Percentiles rank a stretch among this genome's conserved stretches.
These are phyloP conservation scores for Clarireedia hainanense DNA, from an alignment of 2,329 filamentous ascomycete genomes.

Conservation along the genomic window DNA sequence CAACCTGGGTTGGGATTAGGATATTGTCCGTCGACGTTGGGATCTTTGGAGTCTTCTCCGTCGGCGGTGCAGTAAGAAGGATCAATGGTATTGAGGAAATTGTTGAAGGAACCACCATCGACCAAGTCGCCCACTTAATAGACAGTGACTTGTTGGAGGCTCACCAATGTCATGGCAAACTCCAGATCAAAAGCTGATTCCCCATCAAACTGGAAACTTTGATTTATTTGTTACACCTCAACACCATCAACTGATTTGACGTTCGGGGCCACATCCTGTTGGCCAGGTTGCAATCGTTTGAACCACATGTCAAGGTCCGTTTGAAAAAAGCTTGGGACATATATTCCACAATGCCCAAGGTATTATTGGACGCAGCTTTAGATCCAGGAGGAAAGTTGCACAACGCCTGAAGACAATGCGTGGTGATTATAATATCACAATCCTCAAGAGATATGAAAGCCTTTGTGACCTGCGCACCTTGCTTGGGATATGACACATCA, in stretches of 20 bases:
- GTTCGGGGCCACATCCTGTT: slow-evolving; percentile 34
- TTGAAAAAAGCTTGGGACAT: slow-evolving; percentile 46
- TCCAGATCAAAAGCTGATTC: slow-evolving; percentile 32
- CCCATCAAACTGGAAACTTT: slow-evolving; percentile 35
- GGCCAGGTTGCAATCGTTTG: slow-evolving; percentile 34
- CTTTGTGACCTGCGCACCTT: slow-evolving; percentile 19
- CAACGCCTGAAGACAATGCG: slow-evolving; percentile 45
- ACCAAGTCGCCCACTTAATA: slow-evolving; percentile 38
- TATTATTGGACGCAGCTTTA: slow-evolving; percentile 35
- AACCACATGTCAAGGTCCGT: slow-evolving; percentile 42
- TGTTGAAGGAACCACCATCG: slow-evolving; percentile 22
- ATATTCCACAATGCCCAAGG: slow-evolving; percentile 47
- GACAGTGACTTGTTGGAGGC: slow-evolving; percentile 41
- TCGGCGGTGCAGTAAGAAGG: slow-evolving; percentile 38
- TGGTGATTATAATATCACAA: slow-evolving; percentile 49
- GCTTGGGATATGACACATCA: slow-evolving; percentile 22
- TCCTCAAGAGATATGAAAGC: slow-evolving; percentile 24
- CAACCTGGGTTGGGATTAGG: slow-evolving; percentile 25
- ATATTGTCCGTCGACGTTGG: slow-evolving; percentile 31
- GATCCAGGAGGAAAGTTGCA: slow-evolving; percentile 39
- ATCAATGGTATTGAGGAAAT: slow-evolving; percentile 36
- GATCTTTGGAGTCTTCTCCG: slow-evolving; percentile 33
- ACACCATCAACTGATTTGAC: slow-evolving; percentile 30
- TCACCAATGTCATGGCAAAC: slow-evolving; percentile 41
- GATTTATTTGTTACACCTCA: slow-evolving; percentile 29